phyloP scores from a whole-genome alignment of 2,329 filamentous ascomycete genomes.

The Alternaria gaisen region DNA sequence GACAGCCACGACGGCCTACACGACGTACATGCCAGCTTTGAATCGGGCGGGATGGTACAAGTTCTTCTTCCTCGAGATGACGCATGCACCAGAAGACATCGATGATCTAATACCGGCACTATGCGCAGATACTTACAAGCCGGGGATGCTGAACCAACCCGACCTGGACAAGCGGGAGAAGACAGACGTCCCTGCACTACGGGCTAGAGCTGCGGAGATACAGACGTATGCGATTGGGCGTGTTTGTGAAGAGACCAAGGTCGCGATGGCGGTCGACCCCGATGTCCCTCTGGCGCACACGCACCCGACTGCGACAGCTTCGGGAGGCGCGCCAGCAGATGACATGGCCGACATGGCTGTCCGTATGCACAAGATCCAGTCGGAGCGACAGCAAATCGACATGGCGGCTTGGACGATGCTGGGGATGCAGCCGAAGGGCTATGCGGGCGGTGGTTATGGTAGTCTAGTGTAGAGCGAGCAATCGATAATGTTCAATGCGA shows the following conservation, averaged over 20 bases:
- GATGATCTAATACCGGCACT: slow-evolving; percentile 37
- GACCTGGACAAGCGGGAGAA: slow-evolving; percentile 43
- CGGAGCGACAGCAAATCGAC: slow-evolving; percentile 28
- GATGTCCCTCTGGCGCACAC: slow-evolving; percentile 12
- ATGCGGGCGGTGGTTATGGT: slow-evolving; percentile 17
- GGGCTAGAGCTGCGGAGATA: slow-evolving; percentile 35
- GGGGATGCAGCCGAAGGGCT: slow-evolving; percentile 16
- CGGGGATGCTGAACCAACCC: slow-evolving; percentile 42
- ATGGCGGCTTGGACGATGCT: slow-evolving; percentile 27
- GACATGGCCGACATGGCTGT: slow-evolving; percentile 27
- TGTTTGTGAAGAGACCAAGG: slow-evolving; percentile 41
- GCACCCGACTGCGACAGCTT: slow-evolving; percentile 2
- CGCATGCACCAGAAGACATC: slow-evolving; percentile 40
- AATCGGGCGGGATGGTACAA: slow-evolving; percentile 51
- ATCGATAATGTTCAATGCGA: neutral
- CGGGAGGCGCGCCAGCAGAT: slow-evolving; percentile 3
- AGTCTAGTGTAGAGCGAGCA: slow-evolving; percentile 13
- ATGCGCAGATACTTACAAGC: slow-evolving; percentile 46
- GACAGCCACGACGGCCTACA: slow-evolving; percentile 17
- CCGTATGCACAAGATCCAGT: slow-evolving; percentile 30
- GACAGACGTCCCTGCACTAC: slow-evolving; percentile 32
- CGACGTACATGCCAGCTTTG: slow-evolving; percentile 46
- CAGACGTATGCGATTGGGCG: slow-evolving; percentile 35
- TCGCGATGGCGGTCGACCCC: slow-evolving; percentile 33
- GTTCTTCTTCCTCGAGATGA: slow-evolving; percentile 44